Evolutionary conservation across 2,329 filamentous ascomycete species (phyloP).

Genomic region (Penicillium capsulatum): DNA sequence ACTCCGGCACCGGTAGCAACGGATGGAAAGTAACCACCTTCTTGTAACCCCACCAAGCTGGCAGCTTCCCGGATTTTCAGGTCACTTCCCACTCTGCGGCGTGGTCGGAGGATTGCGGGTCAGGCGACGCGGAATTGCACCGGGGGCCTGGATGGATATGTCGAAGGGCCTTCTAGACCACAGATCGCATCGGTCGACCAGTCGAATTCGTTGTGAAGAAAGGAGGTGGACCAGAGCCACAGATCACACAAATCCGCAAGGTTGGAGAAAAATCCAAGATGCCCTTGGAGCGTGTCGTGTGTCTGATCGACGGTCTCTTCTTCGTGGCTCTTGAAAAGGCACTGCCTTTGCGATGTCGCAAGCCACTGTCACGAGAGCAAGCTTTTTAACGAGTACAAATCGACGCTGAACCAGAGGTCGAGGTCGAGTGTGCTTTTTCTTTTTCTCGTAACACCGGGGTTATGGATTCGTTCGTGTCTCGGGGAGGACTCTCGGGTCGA

Average conservation of each 20-base stretch:
- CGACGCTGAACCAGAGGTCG: too few species aligned
- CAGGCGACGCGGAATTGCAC: not conserved
- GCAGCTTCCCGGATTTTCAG: conserved; percentile 23
- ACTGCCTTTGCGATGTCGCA: too few species aligned
- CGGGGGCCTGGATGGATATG: conserved; percentile 2
- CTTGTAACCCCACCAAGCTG: conserved; percentile 29
- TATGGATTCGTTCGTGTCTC: too few species aligned
- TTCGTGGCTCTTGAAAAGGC: too few species aligned
- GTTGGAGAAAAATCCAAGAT: not conserved
- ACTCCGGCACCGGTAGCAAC: conserved; percentile 25
- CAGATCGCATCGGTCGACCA: conserved; percentile 25
- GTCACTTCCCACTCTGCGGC: conserved; percentile 19
- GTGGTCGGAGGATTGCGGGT: not conserved
- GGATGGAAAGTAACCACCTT: conserved; percentile 25
- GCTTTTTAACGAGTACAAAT: not conserved
- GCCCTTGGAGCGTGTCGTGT: too few species aligned
- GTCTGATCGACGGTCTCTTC: too few species aligned
- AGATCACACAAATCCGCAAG: not conserved
- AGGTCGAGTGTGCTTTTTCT: too few species aligned
- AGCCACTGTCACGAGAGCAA: not conserved
- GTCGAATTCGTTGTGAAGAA: conserved; percentile 4
- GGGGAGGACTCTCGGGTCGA: too few species aligned
- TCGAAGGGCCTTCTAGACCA: conserved; percentile 19
- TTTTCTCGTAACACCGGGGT: too few species aligned
- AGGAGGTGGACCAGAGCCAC: conserved; percentile 1